Conservation (phyloP, 345 rosid species). For the Physaria fendleri region DNA sequence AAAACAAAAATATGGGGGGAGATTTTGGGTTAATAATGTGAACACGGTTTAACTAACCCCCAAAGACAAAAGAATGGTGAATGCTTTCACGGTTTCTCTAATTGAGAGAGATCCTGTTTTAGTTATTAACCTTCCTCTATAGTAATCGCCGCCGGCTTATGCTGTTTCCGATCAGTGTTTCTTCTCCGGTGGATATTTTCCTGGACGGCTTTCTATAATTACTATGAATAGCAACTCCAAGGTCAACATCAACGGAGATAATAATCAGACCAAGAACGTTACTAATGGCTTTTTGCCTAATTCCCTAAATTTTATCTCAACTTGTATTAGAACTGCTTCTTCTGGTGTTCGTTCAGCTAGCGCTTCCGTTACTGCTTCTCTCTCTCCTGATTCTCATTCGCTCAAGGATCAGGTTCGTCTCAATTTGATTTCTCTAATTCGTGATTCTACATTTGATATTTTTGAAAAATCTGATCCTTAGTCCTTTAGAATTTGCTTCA, state of each 20-base stretch:
- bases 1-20: no score
- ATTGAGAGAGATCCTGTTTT: slow-evolving; percentile 1
- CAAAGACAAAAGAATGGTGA: slow-evolving; percentile 13
- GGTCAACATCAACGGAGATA: slow-evolving; percentile 29
- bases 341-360: slow-evolving; percentile 89
- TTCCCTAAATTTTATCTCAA: slow-evolving; percentile 80
- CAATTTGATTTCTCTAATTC: not conserved
- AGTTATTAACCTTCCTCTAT: not conserved
- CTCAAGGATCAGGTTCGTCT: slow-evolving; percentile 67
- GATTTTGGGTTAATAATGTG: no score
- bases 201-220: not conserved
- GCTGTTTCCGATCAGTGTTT: slow-evolving; percentile 41
- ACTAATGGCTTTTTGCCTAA: slow-evolving; percentile 56
- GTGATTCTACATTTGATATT: not conserved
- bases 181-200: slow-evolving; percentile 39
- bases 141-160: slow-evolving; percentile 25
- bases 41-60: no score
- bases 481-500: not conserved
- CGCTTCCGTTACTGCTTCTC: slow-evolving; percentile 79
- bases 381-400: slow-evolving; percentile 51
- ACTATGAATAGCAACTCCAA: slow-evolving; percentile 62
- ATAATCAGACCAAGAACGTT: slow-evolving; percentile 26
- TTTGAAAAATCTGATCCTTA: not conserved
- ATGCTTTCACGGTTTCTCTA: slow-evolving; percentile 6
- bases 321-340: slow-evolving; percentile 83